Evolutionary conservation across 129 eudicot species (phyloP), one percentile per base, ranked within the genome.

Genomic region (Centaurea solstitialis): DNA sequence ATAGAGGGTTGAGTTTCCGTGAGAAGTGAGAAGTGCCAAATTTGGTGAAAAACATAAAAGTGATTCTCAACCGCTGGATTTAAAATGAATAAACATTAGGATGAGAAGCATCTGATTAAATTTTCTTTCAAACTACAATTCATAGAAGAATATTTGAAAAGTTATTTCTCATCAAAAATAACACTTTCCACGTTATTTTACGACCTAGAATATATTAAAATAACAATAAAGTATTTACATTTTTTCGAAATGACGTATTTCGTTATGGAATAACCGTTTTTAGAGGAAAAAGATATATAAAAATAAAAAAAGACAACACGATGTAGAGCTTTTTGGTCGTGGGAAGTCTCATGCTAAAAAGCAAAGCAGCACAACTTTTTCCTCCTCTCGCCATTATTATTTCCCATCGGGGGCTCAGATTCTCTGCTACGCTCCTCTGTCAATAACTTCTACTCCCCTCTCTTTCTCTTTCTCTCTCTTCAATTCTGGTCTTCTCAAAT

Each of bases 321-420:
- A 68, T 82, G 85, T 53, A 38, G 77, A 50, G 47, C 85, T 75
- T 82, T 75, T 74, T 69, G 85, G 85, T 82, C 85, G 85, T 82
- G 85, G 85, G 81, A 38, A 57, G 85, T 78, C 80, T 78, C 80
- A 78, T 78, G 87, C 87, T 83, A 83, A 83, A 83, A 83, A 20
- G 86, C 82, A 66, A 67, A 72, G 57, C 82, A 64, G 82, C 71
- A 73, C 83, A 83, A 65, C 76, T 78, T 78, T 72, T 73, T 47
- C 81, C 43, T 26, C 62, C 66, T 53, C 69, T 18, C 80, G 7
- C 77, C 81, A 76, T 82, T 8, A 75, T 82, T 76, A 81, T 75
- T 45, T 67, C 35, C 35, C 53, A 39, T 72, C 76, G 30, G 30
- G 65, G 72, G 77, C 50, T 81, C 43, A 12, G 79, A 78, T 79